Evolutionary conservation across 257 asterid species (phyloP).

Genomic region (Schizonepeta tenuifolia): DNA sequence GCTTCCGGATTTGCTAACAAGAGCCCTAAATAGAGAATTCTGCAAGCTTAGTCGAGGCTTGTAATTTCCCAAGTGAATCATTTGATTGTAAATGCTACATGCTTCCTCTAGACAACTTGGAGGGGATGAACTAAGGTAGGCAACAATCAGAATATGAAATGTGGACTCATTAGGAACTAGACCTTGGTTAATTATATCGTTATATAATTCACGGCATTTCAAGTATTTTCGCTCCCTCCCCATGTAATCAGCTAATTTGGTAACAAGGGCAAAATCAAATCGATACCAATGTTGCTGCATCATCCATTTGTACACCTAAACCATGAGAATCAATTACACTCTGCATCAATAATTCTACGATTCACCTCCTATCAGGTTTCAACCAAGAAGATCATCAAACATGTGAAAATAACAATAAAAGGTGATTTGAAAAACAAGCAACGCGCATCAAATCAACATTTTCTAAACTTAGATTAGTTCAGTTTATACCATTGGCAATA

Average conservation of each 20-base stretch:
- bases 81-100: constrained; percentile 71
- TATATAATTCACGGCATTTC: constrained; percentile 83
- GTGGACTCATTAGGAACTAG: constrained; percentile 85
- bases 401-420: background rate
- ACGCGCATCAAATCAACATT: background rate
- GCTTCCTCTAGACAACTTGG: constrained; percentile 75
- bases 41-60: constrained; percentile 86
- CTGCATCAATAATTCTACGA: background rate
- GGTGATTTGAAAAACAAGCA: background rate
- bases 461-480: background rate
- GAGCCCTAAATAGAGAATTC: constrained; percentile 83
- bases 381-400: constrained; percentile 20
- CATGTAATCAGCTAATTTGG: constrained; percentile 89
- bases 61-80: constrained; percentile 91
- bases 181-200: constrained; percentile 84
- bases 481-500: background rate
- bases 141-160: constrained; percentile 68
- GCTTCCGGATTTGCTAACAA: constrained; percentile 56
- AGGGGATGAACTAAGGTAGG: constrained; percentile 81
- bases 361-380: constrained; percentile 16
- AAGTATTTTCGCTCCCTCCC: constrained; percentile 85
- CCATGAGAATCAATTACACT: constrained; percentile 23
- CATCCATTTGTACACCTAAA: constrained; percentile 97
- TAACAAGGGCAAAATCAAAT: constrained; percentile 83
- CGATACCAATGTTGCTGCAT: constrained; percentile 84